phyloP scores from a whole-genome alignment of 2,329 filamentous ascomycete species.

The Claviceps quebecensis region DNA sequence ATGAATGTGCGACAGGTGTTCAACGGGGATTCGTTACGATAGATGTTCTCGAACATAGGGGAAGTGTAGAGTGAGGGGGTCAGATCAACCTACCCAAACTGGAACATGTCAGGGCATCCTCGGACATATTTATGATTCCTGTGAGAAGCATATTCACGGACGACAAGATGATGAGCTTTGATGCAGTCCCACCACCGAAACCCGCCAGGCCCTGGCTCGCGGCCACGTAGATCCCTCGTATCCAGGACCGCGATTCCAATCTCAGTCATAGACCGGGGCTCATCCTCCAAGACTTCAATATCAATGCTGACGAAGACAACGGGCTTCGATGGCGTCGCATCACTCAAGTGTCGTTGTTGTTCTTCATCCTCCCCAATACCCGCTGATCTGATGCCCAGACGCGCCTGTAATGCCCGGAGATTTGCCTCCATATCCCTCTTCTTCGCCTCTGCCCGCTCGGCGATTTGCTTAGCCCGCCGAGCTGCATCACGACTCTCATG shows the following conservation, averaged over 20 bases:
- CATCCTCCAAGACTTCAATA: constrained; percentile 64
- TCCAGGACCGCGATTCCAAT: constrained; percentile 75
- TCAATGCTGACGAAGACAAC: constrained; percentile 65
- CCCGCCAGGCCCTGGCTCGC: constrained; percentile 47
- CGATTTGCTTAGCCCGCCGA: not conserved
- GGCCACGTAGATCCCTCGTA: constrained; percentile 37
- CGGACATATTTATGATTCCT: constrained; percentile 54
- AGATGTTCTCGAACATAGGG: not conserved
- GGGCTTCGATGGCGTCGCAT: constrained; percentile 2
- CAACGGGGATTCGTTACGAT: not conserved
- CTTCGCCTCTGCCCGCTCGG: constrained; percentile 16
- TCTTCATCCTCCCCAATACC: not conserved
- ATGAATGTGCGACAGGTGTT: not conserved
- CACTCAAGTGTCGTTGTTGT: not conserved
- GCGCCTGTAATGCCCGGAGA: constrained; percentile 51
- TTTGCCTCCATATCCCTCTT: constrained; percentile 35
- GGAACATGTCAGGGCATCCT: constrained; percentile 61
- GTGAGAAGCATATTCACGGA: constrained; percentile 52
- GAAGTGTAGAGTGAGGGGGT: too few species aligned
- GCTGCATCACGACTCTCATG: constrained; percentile 11
- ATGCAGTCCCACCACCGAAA: constrained; percentile 55
- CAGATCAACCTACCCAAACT: constrained; percentile 51
- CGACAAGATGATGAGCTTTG: constrained; percentile 59
- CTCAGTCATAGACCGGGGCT: constrained; percentile 60
- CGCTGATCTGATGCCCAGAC: constrained; percentile 44